A percentile compares a stretch with the other conserved stretches of the same genome.
phyloP scores from a whole-genome alignment of 768 basidiomycete genomes.

The Filobasidium wieringae region DNA sequence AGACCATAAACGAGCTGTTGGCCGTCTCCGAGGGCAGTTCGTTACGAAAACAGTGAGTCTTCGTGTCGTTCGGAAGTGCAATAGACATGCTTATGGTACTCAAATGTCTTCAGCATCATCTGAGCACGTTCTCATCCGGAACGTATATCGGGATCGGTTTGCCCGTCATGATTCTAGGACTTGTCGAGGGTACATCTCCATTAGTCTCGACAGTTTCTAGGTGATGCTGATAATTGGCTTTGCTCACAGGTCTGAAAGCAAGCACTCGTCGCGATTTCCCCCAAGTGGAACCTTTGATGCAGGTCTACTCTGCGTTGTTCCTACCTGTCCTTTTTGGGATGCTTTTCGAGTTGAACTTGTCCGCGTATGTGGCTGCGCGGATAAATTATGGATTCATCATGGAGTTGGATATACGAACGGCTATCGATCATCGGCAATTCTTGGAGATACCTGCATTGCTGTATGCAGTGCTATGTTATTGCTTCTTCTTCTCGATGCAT shows the following conservation, averaged over 20 bases:
- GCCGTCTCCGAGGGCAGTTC: conserved; percentile 50
- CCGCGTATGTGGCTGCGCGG: conserved; percentile 59
- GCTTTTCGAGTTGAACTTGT: conserved; percentile 69
- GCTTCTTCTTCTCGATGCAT: conserved; percentile 74
- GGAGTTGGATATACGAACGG: conserved; percentile 59
- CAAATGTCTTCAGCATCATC: conserved; percentile 19
- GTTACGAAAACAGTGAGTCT: conserved; percentile 24
- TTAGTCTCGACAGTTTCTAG: no score
- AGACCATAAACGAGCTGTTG: conserved; percentile 63
- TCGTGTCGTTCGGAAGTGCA: conserved; percentile 11
- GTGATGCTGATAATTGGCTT: not conserved
- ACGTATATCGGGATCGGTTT: conserved; percentile 58
- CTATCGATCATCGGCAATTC: conserved; percentile 67
- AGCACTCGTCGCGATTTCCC: conserved; percentile 49
- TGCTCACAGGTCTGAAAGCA: conserved; percentile 47
- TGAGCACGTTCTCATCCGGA: conserved; percentile 57
- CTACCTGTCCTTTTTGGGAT: conserved; percentile 64
- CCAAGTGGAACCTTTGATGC: conserved; percentile 61
- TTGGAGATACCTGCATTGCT: conserved; percentile 72
- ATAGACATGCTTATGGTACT: not conserved
- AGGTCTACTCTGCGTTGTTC: conserved; percentile 61
- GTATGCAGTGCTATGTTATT: conserved; percentile 59
- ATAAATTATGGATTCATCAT: conserved; percentile 59
- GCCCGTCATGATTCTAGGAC: conserved; percentile 55
- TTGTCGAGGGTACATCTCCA: conserved; percentile 50